These are phyloP conservation scores for Rhamnella rubrinervis DNA, from an alignment of 331 rosid species.

Conservation along the genomic window DNA sequence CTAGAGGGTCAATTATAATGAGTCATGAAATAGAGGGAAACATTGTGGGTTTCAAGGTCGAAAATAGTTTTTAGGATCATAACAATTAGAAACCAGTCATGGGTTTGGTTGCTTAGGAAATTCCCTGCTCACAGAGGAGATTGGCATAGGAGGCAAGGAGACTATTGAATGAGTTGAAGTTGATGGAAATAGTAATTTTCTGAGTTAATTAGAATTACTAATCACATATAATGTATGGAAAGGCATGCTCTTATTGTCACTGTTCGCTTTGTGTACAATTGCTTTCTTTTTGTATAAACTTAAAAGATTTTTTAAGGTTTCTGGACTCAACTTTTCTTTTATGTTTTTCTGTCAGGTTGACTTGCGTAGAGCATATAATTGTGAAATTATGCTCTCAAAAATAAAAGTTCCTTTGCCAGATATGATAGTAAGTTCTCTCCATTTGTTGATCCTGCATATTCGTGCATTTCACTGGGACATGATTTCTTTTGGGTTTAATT, in stretches of 20 bases:
- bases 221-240: background rate
- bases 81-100: too few species aligned
- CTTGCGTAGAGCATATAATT: slow-evolving; percentile 95
- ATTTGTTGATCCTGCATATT: background rate
- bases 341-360: slow-evolving; percentile 60
- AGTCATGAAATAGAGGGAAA: too few species aligned
- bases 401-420: slow-evolving; percentile 94
- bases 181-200: too few species aligned
- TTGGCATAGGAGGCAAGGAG: too few species aligned
- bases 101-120: too few species aligned
- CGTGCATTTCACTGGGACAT: background rate
- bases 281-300: slow-evolving; percentile 15
- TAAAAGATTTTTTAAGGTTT: slow-evolving; percentile 8
- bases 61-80: too few species aligned
- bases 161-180: too few species aligned
- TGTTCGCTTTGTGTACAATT: background rate
- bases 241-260: background rate
- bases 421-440: slow-evolving; percentile 73
- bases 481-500: background rate
- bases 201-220: too few species aligned
- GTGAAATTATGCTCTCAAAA: slow-evolving; percentile 98
- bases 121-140: too few species aligned
- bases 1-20: too few species aligned
- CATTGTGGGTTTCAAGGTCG: too few species aligned
- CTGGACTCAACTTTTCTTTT: slow-evolving; percentile 7